A percentile compares a stretch with the other conserved stretches of the same genome.
phyloP scores from a whole-genome alignment of 495 filamentous ascomycete species.

The Aspergillus biplanus region DNA sequence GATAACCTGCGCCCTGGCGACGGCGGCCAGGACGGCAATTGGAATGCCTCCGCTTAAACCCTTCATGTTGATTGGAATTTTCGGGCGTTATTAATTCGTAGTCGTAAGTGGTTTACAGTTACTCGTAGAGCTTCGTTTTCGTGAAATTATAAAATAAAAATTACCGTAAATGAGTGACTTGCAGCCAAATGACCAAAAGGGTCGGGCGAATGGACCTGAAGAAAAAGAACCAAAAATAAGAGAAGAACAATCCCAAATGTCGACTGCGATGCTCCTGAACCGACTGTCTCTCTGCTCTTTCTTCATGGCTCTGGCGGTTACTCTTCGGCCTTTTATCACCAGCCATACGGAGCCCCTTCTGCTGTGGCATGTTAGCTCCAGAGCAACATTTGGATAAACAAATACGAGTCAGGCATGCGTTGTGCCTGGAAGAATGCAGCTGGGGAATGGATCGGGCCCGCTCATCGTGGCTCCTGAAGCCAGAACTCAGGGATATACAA shows the following conservation, averaged over 20 bases:
- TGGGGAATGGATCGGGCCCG: conserved; percentile 15
- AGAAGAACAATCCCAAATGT: conserved; percentile 6
- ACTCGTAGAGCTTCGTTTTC: background rate
- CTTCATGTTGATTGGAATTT: conserved; percentile 36
- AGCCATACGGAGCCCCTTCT: conserved; percentile 1
- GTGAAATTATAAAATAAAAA: background rate
- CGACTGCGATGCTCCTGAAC: conserved; percentile 11
- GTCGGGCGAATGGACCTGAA: background rate
- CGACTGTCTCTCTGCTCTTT: background rate
- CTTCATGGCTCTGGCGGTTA: conserved; percentile 7
- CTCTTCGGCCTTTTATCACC: conserved; percentile 27
- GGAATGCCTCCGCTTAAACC: conserved; percentile 45
- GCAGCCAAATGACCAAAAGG: conserved; percentile 5
- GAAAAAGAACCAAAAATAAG: background rate
- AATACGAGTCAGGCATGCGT: conserved; percentile 6
- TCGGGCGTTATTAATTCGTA: conserved; percentile 22
- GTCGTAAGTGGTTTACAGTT: conserved; percentile 9
- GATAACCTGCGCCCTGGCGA: conserved; percentile 37
- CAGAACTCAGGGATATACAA: background rate
- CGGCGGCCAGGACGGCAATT: conserved; percentile 43
- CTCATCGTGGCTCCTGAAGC: background rate
- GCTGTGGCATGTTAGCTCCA: conserved; percentile 18
- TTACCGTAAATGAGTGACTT: conserved; percentile 18
- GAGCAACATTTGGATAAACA: conserved; percentile 18
- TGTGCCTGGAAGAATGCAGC: conserved; percentile 20